Conservation (phyloP, 1,284 basidiomycete genomes). For the Mycena sp. region DNA sequence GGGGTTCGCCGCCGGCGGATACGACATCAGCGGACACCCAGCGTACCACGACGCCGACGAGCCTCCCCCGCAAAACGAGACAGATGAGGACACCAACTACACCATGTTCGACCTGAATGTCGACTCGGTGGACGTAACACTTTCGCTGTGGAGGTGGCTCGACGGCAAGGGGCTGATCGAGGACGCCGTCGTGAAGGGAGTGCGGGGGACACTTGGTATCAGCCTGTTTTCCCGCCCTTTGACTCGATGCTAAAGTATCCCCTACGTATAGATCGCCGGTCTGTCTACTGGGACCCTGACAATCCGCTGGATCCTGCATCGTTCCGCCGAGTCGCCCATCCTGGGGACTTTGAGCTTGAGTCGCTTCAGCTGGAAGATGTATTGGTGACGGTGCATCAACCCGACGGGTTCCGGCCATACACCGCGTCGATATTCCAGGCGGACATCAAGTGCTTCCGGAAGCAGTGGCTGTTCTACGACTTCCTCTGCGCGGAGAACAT, state of each 20-base stretch:
- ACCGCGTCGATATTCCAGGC: slow-evolving; percentile 97
- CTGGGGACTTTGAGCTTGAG: slow-evolving; percentile 94
- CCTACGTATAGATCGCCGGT: slow-evolving; percentile 78
- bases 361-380: slow-evolving; percentile 92
- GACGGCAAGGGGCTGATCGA: slow-evolving; percentile 95
- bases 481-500: slow-evolving; percentile 92
- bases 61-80: slow-evolving; percentile 37
- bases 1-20: slow-evolving; percentile 63
- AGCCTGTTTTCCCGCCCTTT: background rate
- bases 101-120: slow-evolving; percentile 93
- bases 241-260: slow-evolving; percentile 5
- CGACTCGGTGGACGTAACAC: slow-evolving; percentile 95
- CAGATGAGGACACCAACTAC: slow-evolving; percentile 70
- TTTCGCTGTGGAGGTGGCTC: slow-evolving; percentile 94
- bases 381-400: slow-evolving; percentile 95
- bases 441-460: slow-evolving; percentile 86
- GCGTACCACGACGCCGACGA: slow-evolving; percentile 68
- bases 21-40: slow-evolving; percentile 80
- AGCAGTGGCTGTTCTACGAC: slow-evolving; percentile 97
- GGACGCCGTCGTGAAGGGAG: slow-evolving; percentile 92
- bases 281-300: slow-evolving; percentile 87
- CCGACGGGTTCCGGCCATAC: slow-evolving; percentile 91
- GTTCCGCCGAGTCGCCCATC: slow-evolving; percentile 78
- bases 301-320: slow-evolving; percentile 80
- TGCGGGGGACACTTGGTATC: slow-evolving; percentile 91